Evolutionary conservation across 2,329 filamentous ascomycete species (phyloP), one percentile per base, ranked within the genome.

Genomic region (Paracorniculantispora psalliotae): DNA sequence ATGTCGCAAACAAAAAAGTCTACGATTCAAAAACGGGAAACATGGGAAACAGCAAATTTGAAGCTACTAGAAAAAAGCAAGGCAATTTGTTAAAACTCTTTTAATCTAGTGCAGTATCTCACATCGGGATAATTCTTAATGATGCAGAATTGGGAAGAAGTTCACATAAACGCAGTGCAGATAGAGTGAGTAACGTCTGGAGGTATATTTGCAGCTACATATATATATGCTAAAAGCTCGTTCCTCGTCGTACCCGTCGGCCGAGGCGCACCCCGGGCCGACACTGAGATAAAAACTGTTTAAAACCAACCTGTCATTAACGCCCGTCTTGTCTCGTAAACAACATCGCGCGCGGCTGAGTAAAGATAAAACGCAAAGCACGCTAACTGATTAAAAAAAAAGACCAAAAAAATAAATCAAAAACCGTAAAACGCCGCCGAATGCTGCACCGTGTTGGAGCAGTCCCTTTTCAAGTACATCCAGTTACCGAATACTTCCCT

Each of bases 321-420:
- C 41, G 23, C 41, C 30, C 37, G n/a, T 35, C 43, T 37, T 37
- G 41, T 37, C 52, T 37, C 52, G 43, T 56, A 33, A 53, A 54
- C 30, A 25, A 47, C 52, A 26, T 37, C 21, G 37, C 52, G 37
- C 52, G 33, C 10, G 28, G 52, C 52, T 56, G 43, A 55, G n/a
- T 56, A 33, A 47, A n/a, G 21, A 56, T 37, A 56, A 56, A 44
- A 25, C 43, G 28, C 28, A 47, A 47, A 47, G 41, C 52, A 47
- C 52, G 52, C 52, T 56, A 56, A 37, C 28, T n/a, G 30, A 26
- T 15, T n/a, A 47, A 56, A 44, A 8, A 28, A n/a, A 35, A 56
- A 47, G 25, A 4, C 33, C 28, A n/a, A 25, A 47, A 55, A 41
- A 54, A n/a, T n/a, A n/a, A n/a, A 8, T 43, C 26, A 35, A 56